Evolutionary conservation across 208 protist species (phyloP), one percentile per base, ranked within the genome.

Genomic region (Acanthamoeba culbertsoni): DNA sequence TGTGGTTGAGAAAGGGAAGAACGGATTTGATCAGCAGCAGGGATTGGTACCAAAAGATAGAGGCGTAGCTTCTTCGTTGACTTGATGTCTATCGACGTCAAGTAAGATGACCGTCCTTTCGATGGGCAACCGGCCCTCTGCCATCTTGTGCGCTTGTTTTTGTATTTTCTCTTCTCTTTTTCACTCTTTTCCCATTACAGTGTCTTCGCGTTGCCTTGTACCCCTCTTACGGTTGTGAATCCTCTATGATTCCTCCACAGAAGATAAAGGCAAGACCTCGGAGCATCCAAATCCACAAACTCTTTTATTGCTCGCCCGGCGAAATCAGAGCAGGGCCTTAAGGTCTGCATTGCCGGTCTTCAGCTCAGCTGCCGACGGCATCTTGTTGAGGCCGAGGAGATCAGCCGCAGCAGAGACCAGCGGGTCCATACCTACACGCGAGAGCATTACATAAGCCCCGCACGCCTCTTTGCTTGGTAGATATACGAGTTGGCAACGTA

Each of bases 381-480:
- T 65, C 73, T 75, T 86, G 46, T 77, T 14, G 45, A n/a, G 20
- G 3, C 23, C 46, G 0, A 93, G 45, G n/a, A 93, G 91, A n/a
- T 65, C 48, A 14, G 91, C 91, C 5, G 43, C 43, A 28, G 46
- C 42, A 23, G 75, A 40, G 0, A 28, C 91, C 23, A 91, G 6
- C 42, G 91, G 91, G 43, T 93, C 91, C 73, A 84, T 73, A 42
- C 62, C 31, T 71, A 33, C 7, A n/a, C n/a, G n/a, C n/a, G n/a
- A 4, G 31, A 37, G n/a, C n/a, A 63, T 28, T 14, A 14, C 0
- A 0, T n/a, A 20, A 23, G 20, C 55, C 10, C 20, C 3, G 26
- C 3, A 20, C 55, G 16, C 10, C 28, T 14, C 10, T 31, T 35
- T 71, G 62, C 3, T 35, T 31, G 31, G 31, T 40, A 33, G 6